These are phyloP conservation scores for Claviceps spartinae DNA, from an alignment of 2,329 filamentous ascomycete genomes.

Conservation along the genomic window DNA sequence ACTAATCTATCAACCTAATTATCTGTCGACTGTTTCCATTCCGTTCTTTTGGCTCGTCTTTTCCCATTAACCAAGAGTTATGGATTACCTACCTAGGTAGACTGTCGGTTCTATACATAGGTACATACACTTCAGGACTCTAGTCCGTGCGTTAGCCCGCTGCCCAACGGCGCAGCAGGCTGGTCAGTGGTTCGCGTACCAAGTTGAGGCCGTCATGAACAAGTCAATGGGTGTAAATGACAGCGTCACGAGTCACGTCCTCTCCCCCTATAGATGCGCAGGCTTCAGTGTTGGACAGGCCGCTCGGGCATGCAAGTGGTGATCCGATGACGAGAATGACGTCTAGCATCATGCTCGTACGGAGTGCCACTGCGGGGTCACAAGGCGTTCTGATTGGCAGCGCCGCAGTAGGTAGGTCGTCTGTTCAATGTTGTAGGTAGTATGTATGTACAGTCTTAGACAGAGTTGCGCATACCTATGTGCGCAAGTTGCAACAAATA, in stretches of 20 bases:
- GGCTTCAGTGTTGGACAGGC: background rate
- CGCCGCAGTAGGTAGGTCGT: background rate
- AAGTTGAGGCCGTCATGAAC: background rate
- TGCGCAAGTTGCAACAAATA: no score
- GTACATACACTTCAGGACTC: no score
- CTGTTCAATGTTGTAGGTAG: no score
- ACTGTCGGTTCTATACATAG: no score
- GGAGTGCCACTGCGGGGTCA: background rate
- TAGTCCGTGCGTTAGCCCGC: no score
- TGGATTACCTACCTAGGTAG: background rate
- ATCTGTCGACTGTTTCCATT: no score
- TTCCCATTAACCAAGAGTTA: background rate
- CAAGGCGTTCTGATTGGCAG: background rate
- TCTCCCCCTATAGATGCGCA: background rate
- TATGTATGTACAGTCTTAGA: no score
- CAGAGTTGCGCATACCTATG: no score
- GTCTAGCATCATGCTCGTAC: background rate
- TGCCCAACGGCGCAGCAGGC: background rate
- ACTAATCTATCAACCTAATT: no score
- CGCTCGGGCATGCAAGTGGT: background rate
- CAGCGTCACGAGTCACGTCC: background rate
- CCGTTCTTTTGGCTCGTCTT: background rate
- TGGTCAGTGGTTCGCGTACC: background rate
- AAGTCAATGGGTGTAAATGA: no score
- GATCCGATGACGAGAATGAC: slow-evolving; percentile 3